These are phyloP conservation scores for Arabidopsis arenosa DNA, from an alignment of 345 rosid species.

Conservation along the genomic window DNA sequence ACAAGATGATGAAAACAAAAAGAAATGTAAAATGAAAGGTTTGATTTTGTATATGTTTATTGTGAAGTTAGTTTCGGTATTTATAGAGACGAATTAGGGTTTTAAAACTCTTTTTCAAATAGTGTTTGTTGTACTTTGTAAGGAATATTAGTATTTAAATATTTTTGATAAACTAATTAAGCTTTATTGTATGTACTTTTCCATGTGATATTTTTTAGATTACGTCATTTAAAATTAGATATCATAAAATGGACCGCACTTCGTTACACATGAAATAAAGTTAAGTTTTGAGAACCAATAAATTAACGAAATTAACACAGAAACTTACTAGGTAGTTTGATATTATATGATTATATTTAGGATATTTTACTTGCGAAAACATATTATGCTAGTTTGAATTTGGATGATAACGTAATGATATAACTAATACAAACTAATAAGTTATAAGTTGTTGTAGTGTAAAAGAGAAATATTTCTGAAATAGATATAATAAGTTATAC, in stretches of 20 bases:
- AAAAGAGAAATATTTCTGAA: too few species aligned
- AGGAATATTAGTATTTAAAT: slow-evolving; percentile 4
- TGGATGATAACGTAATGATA: too few species aligned
- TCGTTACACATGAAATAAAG: slow-evolving; percentile 33
- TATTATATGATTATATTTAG: too few species aligned
- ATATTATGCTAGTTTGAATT: too few species aligned
- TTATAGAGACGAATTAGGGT: slow-evolving; percentile 34
- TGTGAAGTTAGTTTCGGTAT: slow-evolving; percentile 34
- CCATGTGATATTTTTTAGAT: slow-evolving; percentile 27
- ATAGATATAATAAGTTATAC: too few species aligned
- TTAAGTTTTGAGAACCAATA: background rate
- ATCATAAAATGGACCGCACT: slow-evolving; percentile 40
- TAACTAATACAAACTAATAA: too few species aligned
- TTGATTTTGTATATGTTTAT: slow-evolving; percentile 25
- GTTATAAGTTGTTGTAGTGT: too few species aligned
- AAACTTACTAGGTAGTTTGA: too few species aligned
- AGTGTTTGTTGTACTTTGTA: background rate
- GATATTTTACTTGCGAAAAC: too few species aligned
- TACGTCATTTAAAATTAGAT: slow-evolving; percentile 16
- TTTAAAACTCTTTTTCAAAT: background rate
- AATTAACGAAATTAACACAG: too few species aligned
- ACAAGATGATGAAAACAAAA: slow-evolving; percentile 12
- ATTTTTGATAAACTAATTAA: slow-evolving; percentile 21
- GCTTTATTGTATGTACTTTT: slow-evolving; percentile 18
- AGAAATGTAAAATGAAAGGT: slow-evolving; percentile 19